Base-by-base conservation (phyloP, 192 early-diverging fungal genomes). In the Rhizoclosmatium sp. region DNA sequence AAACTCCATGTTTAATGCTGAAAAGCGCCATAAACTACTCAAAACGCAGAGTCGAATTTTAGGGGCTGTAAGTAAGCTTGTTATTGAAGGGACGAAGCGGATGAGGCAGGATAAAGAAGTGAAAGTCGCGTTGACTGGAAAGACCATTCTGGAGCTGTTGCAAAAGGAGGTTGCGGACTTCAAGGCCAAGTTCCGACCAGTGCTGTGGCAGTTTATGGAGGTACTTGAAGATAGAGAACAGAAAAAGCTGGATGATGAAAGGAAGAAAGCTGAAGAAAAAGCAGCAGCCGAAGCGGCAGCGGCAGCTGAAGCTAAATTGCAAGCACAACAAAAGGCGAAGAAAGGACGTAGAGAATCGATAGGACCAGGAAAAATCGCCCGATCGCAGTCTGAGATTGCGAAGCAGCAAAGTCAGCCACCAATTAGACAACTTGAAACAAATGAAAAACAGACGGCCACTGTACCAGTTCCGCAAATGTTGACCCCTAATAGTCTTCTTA, bases 1-100 rank as follows among this genome's bases (percentile, higher is more conserved):
- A 16, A 60, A 72, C 16, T 44, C 68, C 9, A 14, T 80, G 40
- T 64, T 60, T 47, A 62, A 73, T 42, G 23, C 16, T 12, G 4
- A 47, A 12, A 58, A 80, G 42, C 47, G 60, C 7, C 45, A 48
- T 1, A 60, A 42, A 21, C n/a, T 80, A 5, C 7, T 73, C 0
- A 31, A 54, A 42, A 69, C 4, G 69, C 78, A 80, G 48, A 40
- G 47, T 3, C n/a, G 48, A 42, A 16, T 80, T 5, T 48, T 80
- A 14, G 5, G 31, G 2, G 10, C 62, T 21, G 78, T 59, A 16
- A n/a, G 58, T 4, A 23, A 44, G 5, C 7, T 73, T 3, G 49
- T 73, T 2, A 42, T 21, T 12, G 41, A 10, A 12, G 19, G 61
- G 47, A 44, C 41, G 42, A 58, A 70, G 51, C 45, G 39, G 23